phyloP scores from a whole-genome alignment of 2,329 filamentous ascomycete genomes.

The Tolypocladium cylindrosporum region DNA sequence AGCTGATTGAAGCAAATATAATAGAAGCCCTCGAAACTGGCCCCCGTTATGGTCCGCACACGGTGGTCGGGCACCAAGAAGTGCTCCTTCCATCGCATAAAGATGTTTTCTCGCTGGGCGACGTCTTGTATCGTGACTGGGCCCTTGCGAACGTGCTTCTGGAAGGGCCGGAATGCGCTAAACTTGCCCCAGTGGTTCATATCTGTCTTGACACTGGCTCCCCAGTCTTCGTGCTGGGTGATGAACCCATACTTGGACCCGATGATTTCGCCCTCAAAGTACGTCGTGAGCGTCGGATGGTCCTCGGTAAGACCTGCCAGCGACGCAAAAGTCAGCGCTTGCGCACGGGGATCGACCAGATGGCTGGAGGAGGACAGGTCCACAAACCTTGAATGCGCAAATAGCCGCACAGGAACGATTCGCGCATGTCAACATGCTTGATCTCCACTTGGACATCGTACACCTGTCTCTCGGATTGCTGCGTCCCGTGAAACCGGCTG shows the following conservation, averaged over 20 bases:
- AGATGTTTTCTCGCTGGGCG: slow-evolving; percentile 76
- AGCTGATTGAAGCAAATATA: slow-evolving; percentile 98
- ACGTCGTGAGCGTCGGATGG: slow-evolving; percentile 94
- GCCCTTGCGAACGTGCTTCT: slow-evolving; percentile 46
- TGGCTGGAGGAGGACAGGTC: neutral
- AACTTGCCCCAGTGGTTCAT: slow-evolving; percentile 91
- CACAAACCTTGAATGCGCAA: slow-evolving; percentile 78
- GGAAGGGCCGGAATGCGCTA: slow-evolving; percentile 69
- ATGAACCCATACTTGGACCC: slow-evolving; percentile 90
- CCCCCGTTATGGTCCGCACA: slow-evolving; percentile 81
- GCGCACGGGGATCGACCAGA: neutral
- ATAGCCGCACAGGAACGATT: slow-evolving; percentile 92
- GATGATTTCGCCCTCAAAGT: slow-evolving; percentile 97
- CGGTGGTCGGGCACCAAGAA: slow-evolving; percentile 94
- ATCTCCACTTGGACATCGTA: slow-evolving; percentile 97
- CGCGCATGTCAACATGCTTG: slow-evolving; percentile 88
- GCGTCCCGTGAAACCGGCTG: slow-evolving; percentile 80
- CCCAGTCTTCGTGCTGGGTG: slow-evolving; percentile 84
- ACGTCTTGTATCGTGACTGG: slow-evolving; percentile 55
- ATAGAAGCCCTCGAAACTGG: slow-evolving; percentile 97
- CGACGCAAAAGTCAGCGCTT: neutral
- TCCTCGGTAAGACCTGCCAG: slow-evolving; percentile 79
- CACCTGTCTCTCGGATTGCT: slow-evolving; percentile 83
- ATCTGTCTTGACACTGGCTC: slow-evolving; percentile 83
- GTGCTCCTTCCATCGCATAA: slow-evolving; percentile 99